A percentile compares a stretch with the other conserved stretches of the same genome.
phyloP scores from a whole-genome alignment of 805 yeast genomes.

The Saturnispora silvae region DNA sequence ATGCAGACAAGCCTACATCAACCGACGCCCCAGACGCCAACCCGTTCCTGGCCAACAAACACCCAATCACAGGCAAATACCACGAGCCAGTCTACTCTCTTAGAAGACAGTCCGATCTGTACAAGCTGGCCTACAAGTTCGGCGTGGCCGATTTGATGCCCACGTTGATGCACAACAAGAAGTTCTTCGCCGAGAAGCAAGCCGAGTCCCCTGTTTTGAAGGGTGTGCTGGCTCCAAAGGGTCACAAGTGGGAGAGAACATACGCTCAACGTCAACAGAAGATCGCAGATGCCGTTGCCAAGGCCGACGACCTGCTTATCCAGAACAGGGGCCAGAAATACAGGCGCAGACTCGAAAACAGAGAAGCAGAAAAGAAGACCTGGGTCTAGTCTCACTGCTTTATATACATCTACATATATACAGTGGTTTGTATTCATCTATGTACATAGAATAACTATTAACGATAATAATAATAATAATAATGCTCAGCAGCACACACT shows the following conservation, averaged over 20 bases:
- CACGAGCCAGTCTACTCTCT: slow-evolving; percentile 72
- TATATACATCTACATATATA: not conserved
- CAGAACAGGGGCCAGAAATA: slow-evolving; percentile 51
- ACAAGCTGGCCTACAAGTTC: slow-evolving; percentile 68
- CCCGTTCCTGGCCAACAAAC: slow-evolving; percentile 79
- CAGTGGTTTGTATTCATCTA: not conserved
- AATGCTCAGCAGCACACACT: too few species aligned
- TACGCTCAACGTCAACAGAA: slow-evolving; percentile 46
- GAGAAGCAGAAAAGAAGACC: slow-evolving; percentile 25
- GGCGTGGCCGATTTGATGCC: slow-evolving; percentile 80
- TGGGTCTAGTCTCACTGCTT: slow-evolving; percentile 25
- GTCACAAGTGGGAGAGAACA: slow-evolving; percentile 68
- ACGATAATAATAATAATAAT: too few species aligned
- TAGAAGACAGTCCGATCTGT: slow-evolving; percentile 74
- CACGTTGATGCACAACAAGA: slow-evolving; percentile 44
- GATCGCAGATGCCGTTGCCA: slow-evolving; percentile 54
- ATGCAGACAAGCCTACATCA: slow-evolving; percentile 52
- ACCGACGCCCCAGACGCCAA: slow-evolving; percentile 64
- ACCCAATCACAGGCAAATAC: slow-evolving; percentile 68
- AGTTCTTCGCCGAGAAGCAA: slow-evolving; percentile 72
- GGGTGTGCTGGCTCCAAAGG: slow-evolving; percentile 72
- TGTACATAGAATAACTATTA: too few species aligned
- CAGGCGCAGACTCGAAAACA: slow-evolving; percentile 33
- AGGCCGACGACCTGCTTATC: slow-evolving; percentile 56
- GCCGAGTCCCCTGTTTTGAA: slow-evolving; percentile 56